These are phyloP conservation scores for Debaryomycetaceae sp. DNA, from an alignment of 1,139 yeast genomes.

Conservation along the genomic window DNA sequence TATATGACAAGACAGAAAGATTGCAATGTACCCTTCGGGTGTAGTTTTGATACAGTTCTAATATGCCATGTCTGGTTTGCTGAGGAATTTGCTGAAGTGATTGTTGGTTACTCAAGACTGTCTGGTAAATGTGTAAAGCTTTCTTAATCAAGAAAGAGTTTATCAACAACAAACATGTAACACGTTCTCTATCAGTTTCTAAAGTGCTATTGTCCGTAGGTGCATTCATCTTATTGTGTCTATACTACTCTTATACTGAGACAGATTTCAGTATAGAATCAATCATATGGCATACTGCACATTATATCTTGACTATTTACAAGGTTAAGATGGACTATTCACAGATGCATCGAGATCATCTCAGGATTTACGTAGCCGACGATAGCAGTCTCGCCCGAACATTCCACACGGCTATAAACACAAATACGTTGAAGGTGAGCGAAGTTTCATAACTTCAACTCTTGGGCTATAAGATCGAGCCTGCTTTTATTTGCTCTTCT, in stretches of 20 bases:
- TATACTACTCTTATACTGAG: no score
- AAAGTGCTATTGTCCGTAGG: conserved; percentile 3
- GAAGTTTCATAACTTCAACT: conserved; percentile 8
- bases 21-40: conserved; percentile 54
- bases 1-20: conserved; percentile 48
- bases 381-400: no score
- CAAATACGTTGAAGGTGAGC: no score
- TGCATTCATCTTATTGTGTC: conserved; percentile 2
- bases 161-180: conserved; percentile 48
- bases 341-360: no score
- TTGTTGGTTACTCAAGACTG: conserved; percentile 33
- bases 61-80: conserved; percentile 33
- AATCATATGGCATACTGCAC: no score
- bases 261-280: no score
- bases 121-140: conserved; percentile 38
- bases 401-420: no score
- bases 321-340: no score
- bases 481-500: conserved; percentile 53
- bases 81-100: conserved; percentile 34
- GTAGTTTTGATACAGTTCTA: conserved; percentile 49
- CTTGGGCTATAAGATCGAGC: conserved; percentile 23
- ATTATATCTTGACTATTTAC: no score
- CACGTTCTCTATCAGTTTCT: conserved; percentile 41
- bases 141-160: conserved; percentile 52
- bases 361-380: no score